A percentile compares a stretch with the other conserved stretches of the same genome.
phyloP scores from a whole-genome alignment of 192 early-diverging fungal genomes.

The Paraglomus brasilianum region DNA sequence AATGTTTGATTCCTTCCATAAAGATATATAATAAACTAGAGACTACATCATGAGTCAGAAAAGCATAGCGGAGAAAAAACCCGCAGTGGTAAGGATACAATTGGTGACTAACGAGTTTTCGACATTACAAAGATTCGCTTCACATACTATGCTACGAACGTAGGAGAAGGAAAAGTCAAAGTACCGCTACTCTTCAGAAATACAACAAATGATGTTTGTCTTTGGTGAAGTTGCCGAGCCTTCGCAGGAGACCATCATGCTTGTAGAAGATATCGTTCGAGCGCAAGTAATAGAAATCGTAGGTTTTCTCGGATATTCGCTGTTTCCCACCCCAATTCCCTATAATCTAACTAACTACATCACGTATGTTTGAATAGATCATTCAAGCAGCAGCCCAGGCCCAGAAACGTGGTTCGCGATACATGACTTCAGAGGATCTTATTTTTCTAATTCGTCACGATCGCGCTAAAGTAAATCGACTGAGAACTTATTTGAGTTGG shows the following conservation, averaged over 20 bases:
- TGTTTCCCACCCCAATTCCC: not conserved
- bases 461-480: conserved; percentile 85
- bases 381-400: conserved; percentile 87
- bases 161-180: conserved; percentile 45
- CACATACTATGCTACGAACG: not conserved
- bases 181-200: conserved; percentile 71
- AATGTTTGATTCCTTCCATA: too few species aligned
- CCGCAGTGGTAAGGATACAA: too few species aligned
- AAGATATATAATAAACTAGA: too few species aligned
- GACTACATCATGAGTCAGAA: too few species aligned
- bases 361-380: conserved; percentile 46
- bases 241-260: conserved; percentile 77
- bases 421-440: conserved; percentile 84
- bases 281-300: conserved; percentile 95
- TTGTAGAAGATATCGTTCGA: conserved; percentile 95
- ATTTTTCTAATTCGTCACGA: conserved; percentile 98
- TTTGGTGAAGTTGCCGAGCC: conserved; percentile 94
- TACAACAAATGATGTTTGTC: conserved; percentile 99
- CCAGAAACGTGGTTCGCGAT: conserved; percentile 74
- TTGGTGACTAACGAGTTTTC: too few species aligned
- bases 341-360: not conserved
- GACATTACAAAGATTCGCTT: too few species aligned
- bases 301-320: conserved; percentile 25
- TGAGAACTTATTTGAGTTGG: conserved; percentile 89
- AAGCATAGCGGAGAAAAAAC: too few species aligned